Evolutionary conservation across 2,329 filamentous ascomycete species (phyloP), one percentile per base, ranked within the genome.

Genomic region (Sporothrix brasiliensis): DNA sequence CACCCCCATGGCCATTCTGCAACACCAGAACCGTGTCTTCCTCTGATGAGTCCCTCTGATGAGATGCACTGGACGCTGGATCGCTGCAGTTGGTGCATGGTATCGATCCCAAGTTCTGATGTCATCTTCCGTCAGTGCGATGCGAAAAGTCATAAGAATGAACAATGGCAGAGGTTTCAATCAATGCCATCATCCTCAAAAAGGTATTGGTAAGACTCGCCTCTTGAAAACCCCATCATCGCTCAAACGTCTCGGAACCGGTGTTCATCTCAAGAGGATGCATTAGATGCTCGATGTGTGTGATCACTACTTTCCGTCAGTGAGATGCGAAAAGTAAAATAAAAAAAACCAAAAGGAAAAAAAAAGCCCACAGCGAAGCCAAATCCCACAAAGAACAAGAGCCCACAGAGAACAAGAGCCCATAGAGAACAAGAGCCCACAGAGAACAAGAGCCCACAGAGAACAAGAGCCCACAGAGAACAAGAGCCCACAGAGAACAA

Each of bases 251-350:
- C 21, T 54, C 52, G 52, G 52, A 54, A 13, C 52, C 52, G 52
- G 52, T 54, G 52, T 24, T 54, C 52, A 54, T 54, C 52, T 54
- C 52, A 54, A 54, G 52, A 24, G 14, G 52, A 54, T 54, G 52
- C 52, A 27, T 27, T 54, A 24, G 52, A 14, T 54, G 52, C 14
- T 54, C 52, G 52, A 54, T 54, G 52, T 54, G 21, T 54, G 21
- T 54, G 21, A 54, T 30, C 5, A 54, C 52, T 54, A 54, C 52
- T 54, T 54, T 54, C 52, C 52, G 52, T 30, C 52, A 54, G 52
- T 54, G 52, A 54, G 52, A 54, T 54, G 52, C 52, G 52, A 14
- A 54, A 54, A 54, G 52, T 54, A 54, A 34, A 34, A 34, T 30
- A 27, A 54, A 54, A 54, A 54, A 54, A 52, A 5, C 49, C 19